Evolutionary conservation across 495 filamentous ascomycete species (phyloP), one percentile per base, ranked within the genome.

Genomic region (Xylaria nigripes): DNA sequence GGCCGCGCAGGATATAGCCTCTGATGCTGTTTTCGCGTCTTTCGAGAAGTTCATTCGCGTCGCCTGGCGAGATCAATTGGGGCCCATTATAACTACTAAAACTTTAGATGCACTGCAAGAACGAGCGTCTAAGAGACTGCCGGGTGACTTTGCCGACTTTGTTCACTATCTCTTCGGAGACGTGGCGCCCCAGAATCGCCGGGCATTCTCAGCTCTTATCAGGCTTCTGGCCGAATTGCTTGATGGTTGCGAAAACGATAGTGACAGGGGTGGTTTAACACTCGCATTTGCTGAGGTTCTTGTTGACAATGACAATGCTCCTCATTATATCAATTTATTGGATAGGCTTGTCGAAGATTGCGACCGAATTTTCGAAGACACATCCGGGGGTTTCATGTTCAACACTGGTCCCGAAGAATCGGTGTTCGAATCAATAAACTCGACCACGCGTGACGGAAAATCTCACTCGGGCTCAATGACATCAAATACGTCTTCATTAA

Each of bases 261-360:
- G 89, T 45, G 92, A 96, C 65, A 82, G 92, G 30, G 93, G 93
- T 24, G 87, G 88, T 45, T 69, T 98, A 61, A 96, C 89, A 2
- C 84, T 87, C 24, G 89, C 89, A 13, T 96, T 98, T 71, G 85
- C 91, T 1, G 93, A 96, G 61, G 74, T 96, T 45, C 74, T 98
- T 10, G 85, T 90, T 4, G 77, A 83, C 34, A 83, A 91, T 56
- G 85, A 84, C 9, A 82, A 81, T 57, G 81, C 91, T 8, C 84
- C 87, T 54, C 80, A 91, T 45, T 93, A 90, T 62, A 89, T 98
- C 57, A 90, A 90, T 27, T 75, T 98, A 5, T 73, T 98, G 38
- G 93, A 98, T 72, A 84, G 90, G 45, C 71, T 98, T 16, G 90
- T 97, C 0, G 91, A 96, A 52, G 93, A 97, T 61, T 87, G 86